Percentiles rank a stretch among this genome's conserved stretches.
Evolutionary conservation across 2,329 filamentous ascomycete genomes (phyloP).

Genomic region (Claviceps capensis): DNA sequence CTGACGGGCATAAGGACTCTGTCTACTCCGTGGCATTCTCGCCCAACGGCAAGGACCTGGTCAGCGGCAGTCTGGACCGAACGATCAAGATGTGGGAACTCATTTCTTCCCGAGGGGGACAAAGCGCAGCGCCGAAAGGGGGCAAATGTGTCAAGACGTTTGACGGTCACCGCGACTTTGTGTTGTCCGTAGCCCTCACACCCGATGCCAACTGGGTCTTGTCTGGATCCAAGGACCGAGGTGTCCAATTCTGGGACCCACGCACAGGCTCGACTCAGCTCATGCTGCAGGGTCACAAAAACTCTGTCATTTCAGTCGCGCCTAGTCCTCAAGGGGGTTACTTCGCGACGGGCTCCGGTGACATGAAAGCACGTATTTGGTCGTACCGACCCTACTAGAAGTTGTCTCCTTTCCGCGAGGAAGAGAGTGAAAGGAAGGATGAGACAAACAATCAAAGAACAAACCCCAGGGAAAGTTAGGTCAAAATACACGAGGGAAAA

Average conservation of each 20-base stretch:
- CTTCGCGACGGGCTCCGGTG: slow-evolving; percentile 92
- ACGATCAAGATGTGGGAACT: slow-evolving; percentile 99
- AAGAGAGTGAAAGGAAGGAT: neutral
- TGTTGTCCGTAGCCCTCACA: slow-evolving; percentile 87
- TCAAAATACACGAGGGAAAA: neutral
- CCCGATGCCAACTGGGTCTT: slow-evolving; percentile 93
- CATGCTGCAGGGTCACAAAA: slow-evolving; percentile 98
- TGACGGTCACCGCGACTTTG: slow-evolving; percentile 95
- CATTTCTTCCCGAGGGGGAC: slow-evolving; percentile 53
- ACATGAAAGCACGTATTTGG: slow-evolving; percentile 97
- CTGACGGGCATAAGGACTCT: slow-evolving; percentile 90
- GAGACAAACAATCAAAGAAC: neutral
- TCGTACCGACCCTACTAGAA: slow-evolving; percentile 49
- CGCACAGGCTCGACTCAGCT: slow-evolving; percentile 86
- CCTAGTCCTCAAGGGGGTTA: slow-evolving; percentile 77
- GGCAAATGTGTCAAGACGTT: slow-evolving; percentile 95
- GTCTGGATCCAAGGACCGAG: slow-evolving; percentile 91
- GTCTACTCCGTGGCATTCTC: slow-evolving; percentile 96
- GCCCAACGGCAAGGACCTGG: slow-evolving; percentile 81
- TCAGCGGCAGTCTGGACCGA: slow-evolving; percentile 90
- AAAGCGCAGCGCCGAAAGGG: slow-evolving; percentile 57
- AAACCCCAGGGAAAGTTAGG: neutral
- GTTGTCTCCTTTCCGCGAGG: neutral
- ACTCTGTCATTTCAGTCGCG: slow-evolving; percentile 94
- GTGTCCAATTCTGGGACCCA: slow-evolving; percentile 98